Evolutionary conservation across 345 rosid genomes (phyloP).

Genomic region (Moringa oleifera): DNA sequence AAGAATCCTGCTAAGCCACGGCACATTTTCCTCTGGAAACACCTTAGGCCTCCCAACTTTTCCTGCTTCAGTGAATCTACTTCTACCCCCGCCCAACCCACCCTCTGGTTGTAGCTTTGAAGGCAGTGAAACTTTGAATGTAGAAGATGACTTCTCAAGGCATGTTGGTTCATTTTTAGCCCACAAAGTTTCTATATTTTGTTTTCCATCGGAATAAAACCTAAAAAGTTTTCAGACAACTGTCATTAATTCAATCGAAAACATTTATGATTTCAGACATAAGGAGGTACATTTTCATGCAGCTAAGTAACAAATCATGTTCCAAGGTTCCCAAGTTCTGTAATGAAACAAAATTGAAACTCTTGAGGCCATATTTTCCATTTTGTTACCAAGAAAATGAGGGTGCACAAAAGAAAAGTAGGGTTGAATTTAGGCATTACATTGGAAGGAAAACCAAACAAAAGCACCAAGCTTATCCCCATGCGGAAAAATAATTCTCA

Average conservation of each 20-base stretch:
- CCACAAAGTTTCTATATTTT: constrained; percentile 36
- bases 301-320: background rate
- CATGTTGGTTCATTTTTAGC: constrained; percentile 36
- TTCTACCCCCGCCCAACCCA: constrained; percentile 38
- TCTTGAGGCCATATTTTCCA: background rate
- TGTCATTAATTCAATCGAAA: background rate
- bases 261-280: background rate
- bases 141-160: constrained; percentile 41
- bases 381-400: background rate
- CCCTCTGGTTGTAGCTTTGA: constrained; percentile 46
- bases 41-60: constrained; percentile 38
- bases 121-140: constrained; percentile 38
- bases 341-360: background rate
- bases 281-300: background rate
- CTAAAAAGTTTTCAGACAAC: constrained; percentile 26
- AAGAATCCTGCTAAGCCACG: constrained; percentile 68
- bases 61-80: constrained; percentile 34
- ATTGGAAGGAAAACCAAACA: background rate
- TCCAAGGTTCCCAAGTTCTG: background rate
- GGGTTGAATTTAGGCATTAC: background rate
- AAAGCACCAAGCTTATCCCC: background rate
- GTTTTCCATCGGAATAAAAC: constrained; percentile 63
- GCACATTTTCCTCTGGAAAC: constrained; percentile 30
- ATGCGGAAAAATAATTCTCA: too few relatives aligned
- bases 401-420: too few relatives aligned